Evolutionary conservation across 345 rosid species (phyloP), one percentile per base, ranked within the genome.

Genomic region (Salix exigua): DNA sequence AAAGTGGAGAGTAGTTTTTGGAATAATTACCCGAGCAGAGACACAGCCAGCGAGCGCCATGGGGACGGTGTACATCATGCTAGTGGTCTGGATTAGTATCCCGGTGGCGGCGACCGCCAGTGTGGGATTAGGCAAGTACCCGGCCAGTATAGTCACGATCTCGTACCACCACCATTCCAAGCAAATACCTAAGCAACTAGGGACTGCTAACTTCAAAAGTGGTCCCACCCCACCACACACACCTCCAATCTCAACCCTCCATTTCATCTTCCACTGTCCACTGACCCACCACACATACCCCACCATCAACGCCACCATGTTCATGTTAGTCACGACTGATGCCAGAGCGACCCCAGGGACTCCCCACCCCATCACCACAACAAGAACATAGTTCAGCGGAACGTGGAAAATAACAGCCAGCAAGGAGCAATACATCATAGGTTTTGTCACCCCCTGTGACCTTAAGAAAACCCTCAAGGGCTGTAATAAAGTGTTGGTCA

Each of bases 141-240:
- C 99, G 4, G 97, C 94, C 86, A 96, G 73, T 30, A 96, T 85
- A 4, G 80, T 96, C 86, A 96, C 92, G 17, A 96, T 92, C 92
- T 96, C 98, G 50, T 96, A 96, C 99, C 99, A 93, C 99, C 98
- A 96, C 99, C 99, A 96, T 88, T 96, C 99, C 75, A 93, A 82
- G 85, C 99, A 96, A 67, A 95, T 95, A 81, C 97, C 97, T 60
- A 91, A 79, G 80, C 99, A 95, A 63, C 99, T 95, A 19, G 99
- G 99, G 74, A 95, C 87, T 33, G 99, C 98, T 88, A 95, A 81
- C 78, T 73, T 86, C 94, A 91, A 78, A 42, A 95, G 78, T 58
- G 93, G 86, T 58, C 91, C 96, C 70, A 95, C 65, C 77, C 97
- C 99, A 50, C 85, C 85, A 51, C 89, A 78, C 28, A 84, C 82